phyloP scores from a whole-genome alignment of 441 rosid genomes.

The Rhodomyrtus psidioides region DNA sequence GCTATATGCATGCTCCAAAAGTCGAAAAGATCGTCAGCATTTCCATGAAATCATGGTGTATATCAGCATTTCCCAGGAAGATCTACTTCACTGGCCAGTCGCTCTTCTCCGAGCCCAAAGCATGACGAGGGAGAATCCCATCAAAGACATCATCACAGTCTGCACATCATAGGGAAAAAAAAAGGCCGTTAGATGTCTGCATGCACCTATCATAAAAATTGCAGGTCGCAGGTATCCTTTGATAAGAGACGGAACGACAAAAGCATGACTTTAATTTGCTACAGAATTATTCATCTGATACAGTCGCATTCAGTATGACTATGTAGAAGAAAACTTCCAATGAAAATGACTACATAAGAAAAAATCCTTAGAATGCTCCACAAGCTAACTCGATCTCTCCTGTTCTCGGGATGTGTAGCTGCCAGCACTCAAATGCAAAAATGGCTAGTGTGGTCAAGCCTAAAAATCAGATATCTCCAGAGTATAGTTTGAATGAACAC shows the following conservation, averaged over 20 bases:
- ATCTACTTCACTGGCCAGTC: not conserved
- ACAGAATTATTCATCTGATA: not conserved
- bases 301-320: not conserved
- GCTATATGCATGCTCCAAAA: not conserved
- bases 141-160: slow-evolving; percentile 83
- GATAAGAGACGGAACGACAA: not conserved
- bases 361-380: not conserved
- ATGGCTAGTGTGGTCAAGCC: too few species aligned
- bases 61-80: not conserved
- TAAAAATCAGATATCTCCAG: not conserved
- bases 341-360: not conserved
- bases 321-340: not conserved
- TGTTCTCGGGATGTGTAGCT: not conserved
- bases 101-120: slow-evolving; percentile 58
- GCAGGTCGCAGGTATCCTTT: not conserved
- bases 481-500: not conserved
- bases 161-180: slow-evolving; percentile 17
- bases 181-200: not conserved
- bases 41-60: not conserved
- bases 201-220: not conserved
- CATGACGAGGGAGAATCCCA: slow-evolving; percentile 71
- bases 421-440: not conserved
- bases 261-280: not conserved
- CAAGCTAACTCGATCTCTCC: not conserved
- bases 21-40: not conserved